Evolutionary conservation across 129 eudicot species (phyloP).

Genomic region (Chrysanthemum seticuspe): DNA sequence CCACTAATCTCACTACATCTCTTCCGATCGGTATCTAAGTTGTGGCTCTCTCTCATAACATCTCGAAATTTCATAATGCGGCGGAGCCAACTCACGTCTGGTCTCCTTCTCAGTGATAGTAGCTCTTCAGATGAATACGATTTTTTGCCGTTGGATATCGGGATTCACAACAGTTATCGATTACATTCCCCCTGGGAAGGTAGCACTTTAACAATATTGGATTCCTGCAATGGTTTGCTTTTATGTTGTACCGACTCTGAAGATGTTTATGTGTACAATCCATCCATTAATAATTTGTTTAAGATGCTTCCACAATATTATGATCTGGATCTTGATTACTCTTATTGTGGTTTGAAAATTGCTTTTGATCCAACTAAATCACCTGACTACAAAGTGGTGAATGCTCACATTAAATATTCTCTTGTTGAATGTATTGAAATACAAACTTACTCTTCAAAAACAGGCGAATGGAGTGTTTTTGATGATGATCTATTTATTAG

Average conservation of each 20-base stretch:
- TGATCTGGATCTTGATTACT: neutral
- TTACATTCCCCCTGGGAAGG: neutral
- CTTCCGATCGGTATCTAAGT: neutral
- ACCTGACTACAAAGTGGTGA: neutral
- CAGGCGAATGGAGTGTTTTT: neutral
- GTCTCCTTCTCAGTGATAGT: neutral
- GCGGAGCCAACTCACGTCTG: neutral
- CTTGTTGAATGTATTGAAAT: neutral
- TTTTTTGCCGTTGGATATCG: neutral
- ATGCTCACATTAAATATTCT: neutral
- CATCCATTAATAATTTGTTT: neutral
- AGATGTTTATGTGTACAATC: neutral
- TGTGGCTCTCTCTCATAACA: neutral
- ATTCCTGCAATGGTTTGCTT: neutral
- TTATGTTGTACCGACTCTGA: neutral
- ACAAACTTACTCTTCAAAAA: neutral
- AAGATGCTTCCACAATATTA: neutral
- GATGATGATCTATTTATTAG: neutral
- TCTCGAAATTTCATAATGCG: neutral
- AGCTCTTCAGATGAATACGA: neutral
- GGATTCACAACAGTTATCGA: neutral
- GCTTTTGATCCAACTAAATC: neutral
- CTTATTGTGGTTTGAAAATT: neutral
- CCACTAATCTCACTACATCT: neutral
- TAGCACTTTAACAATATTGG: neutral